Base-by-base conservation (phyloP, 2,329 filamentous ascomycete genomes). In the Alternaria sp. region DNA sequence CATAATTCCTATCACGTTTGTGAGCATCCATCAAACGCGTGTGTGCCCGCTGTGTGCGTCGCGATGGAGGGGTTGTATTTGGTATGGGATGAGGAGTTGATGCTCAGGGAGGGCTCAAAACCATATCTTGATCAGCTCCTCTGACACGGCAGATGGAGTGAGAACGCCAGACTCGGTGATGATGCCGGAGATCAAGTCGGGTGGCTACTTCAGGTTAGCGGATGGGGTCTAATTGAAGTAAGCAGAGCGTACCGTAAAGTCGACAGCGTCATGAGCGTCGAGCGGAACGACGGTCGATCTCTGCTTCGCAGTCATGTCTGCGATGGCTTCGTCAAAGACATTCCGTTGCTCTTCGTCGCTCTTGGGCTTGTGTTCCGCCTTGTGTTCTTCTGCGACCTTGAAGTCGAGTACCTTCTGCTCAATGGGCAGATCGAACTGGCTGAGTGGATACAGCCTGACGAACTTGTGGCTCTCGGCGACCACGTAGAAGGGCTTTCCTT, bases 391-490 rank as follows among this genome's bases (percentile, higher is more conserved):
- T 43, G 82, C 83, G 6, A 87, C 88, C 71, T 85, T 85, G 78
- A 96, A 96, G 52, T 92, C 88, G 62, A 96, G 85, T 13, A 96
- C 86, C 32, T 88, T 86, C 80, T 97, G 93, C 75, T 91, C 87
- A 69, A 97, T 89, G 0, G 92, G 92, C 62, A 97, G 83, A 75
- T 96, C 92, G 62, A 90, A 88, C 80, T 97, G 93, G 66, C 90
- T 89, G 21, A 96, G 83, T 1, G 95, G 93, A 73, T 94, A 96
- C 59, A 96, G 86, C 73, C 93, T 87, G 49, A 96, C 93, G 77
- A 99, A 97, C 82, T 99, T 99, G 84, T 99, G 96, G 73, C 92
- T 96, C 83, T 99, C 96, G 1, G 91, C 91, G 6, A 96, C 93
- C 17, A 97, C 93, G 75, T 96, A 97, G 71, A 98, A 93, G 0